phyloP scores from a whole-genome alignment of 257 asterid species.

The Cinchona pubescens region DNA sequence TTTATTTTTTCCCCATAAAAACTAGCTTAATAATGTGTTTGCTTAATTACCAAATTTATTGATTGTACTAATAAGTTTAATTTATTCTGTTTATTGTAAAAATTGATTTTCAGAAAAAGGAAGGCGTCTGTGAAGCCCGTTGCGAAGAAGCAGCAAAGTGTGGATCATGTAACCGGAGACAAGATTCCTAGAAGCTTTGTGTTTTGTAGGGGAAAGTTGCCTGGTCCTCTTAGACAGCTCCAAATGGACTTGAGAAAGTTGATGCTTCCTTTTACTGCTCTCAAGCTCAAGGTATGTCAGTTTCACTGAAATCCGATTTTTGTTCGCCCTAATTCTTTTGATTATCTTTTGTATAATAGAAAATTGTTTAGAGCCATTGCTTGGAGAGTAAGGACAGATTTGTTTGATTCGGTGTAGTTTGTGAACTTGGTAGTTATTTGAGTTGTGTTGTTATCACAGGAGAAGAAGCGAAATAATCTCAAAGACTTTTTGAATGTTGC shows the following conservation, averaged over 20 bases:
- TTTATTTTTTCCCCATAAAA: background rate
- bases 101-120: slow-evolving; percentile 39
- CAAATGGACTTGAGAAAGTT: slow-evolving; percentile 80
- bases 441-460: slow-evolving; percentile 38
- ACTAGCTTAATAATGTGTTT: no score
- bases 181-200: slow-evolving; percentile 85
- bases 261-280: slow-evolving; percentile 95
- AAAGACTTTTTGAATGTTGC: slow-evolving; percentile 80
- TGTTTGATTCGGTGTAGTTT: background rate
- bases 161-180: slow-evolving; percentile 87
- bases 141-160: slow-evolving; percentile 54
- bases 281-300: slow-evolving; percentile 73
- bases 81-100: no score
- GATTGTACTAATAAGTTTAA: background rate
- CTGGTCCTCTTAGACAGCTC: slow-evolving; percentile 67
- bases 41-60: no score
- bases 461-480: slow-evolving; percentile 75
- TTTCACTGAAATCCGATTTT: background rate
- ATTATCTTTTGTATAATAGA: no score
- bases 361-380: background rate
- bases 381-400: background rate
- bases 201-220: slow-evolving; percentile 77
- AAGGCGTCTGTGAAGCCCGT: slow-evolving; percentile 57
- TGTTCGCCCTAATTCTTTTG: no score
- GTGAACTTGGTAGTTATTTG: slow-evolving; percentile 10